Percentiles rank a stretch among this genome's conserved stretches.
These are phyloP conservation scores for Limnomonas spitsbergensis DNA, from an alignment of 139 green algal species.

Conservation along the genomic window DNA sequence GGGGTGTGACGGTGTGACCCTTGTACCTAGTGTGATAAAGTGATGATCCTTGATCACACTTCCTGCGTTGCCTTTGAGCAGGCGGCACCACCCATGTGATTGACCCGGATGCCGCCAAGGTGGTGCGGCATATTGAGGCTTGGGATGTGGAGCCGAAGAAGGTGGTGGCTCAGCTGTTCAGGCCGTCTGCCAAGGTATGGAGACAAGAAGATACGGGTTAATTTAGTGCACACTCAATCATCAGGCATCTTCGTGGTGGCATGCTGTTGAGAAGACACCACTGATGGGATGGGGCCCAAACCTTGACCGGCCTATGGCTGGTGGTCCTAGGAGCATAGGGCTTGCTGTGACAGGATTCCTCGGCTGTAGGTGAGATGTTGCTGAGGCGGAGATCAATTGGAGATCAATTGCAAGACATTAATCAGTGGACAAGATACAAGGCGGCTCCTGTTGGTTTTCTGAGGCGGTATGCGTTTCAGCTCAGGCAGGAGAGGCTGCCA, in stretches of 20 bases:
- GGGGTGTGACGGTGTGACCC: no score
- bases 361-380: background rate
- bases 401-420: no score
- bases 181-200: constrained; percentile 39
- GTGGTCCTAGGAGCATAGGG: no score
- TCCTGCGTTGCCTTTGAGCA: no score
- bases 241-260: background rate
- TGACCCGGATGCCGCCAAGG: constrained; percentile 41
- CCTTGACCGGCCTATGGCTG: no score
- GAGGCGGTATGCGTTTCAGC: no score
- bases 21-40: no score
- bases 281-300: background rate
- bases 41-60: no score
- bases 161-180: constrained; percentile 61
- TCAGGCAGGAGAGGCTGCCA: background rate
- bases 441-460: no score
- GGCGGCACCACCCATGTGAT: constrained; percentile 72
- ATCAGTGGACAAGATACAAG: no score
- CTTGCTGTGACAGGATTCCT: no score
- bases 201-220: background rate
- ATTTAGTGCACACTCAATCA: background rate
- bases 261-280: constrained; percentile 4
- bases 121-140: constrained; percentile 69
- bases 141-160: constrained; percentile 67
- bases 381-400: background rate